A percentile compares a stretch with the other conserved stretches of the same genome.
Evolutionary conservation across 2,329 filamentous ascomycete species (phyloP).

Genomic region (Colletotrichum incanum): DNA sequence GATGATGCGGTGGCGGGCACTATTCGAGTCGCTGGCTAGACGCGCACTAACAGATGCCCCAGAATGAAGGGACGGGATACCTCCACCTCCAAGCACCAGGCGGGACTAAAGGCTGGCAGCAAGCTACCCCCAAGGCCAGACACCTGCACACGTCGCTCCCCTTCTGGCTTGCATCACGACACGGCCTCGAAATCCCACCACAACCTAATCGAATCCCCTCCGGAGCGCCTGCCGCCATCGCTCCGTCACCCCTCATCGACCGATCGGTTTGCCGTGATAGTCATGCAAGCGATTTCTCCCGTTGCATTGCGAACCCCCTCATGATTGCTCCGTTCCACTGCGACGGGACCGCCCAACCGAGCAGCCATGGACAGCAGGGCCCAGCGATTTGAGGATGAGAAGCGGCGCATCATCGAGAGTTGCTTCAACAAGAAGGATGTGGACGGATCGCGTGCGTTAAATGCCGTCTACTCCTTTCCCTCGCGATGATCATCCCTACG

Average conservation of each 20-base stretch:
- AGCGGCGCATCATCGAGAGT: constrained; percentile 92
- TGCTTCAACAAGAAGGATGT: constrained; percentile 93
- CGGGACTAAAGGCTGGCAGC: constrained; percentile 36
- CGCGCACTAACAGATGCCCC: constrained; percentile 33
- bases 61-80: constrained; percentile 27
- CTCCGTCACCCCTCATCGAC: background rate
- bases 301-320: constrained; percentile 35
- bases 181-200: constrained; percentile 37
- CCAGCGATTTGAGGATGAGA: constrained; percentile 96
- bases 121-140: constrained; percentile 36
- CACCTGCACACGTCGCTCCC: constrained; percentile 32
- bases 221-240: constrained; percentile 16
- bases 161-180: constrained; percentile 42
- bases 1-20: constrained; percentile 28
- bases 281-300: constrained; percentile 32
- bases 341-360: constrained; percentile 41
- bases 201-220: constrained; percentile 13
- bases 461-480: constrained; percentile 35
- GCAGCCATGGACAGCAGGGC: constrained; percentile 62
- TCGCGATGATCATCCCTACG: background rate
- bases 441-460: constrained; percentile 83
- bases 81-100: constrained; percentile 17
- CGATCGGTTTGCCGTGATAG: constrained; percentile 22
- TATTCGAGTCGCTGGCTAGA: background rate
- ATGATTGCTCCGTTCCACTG: constrained; percentile 36